Evolutionary conservation across 1,139 yeast species (phyloP), one percentile per base, ranked within the genome.

Genomic region (Candida mesenterica): DNA sequence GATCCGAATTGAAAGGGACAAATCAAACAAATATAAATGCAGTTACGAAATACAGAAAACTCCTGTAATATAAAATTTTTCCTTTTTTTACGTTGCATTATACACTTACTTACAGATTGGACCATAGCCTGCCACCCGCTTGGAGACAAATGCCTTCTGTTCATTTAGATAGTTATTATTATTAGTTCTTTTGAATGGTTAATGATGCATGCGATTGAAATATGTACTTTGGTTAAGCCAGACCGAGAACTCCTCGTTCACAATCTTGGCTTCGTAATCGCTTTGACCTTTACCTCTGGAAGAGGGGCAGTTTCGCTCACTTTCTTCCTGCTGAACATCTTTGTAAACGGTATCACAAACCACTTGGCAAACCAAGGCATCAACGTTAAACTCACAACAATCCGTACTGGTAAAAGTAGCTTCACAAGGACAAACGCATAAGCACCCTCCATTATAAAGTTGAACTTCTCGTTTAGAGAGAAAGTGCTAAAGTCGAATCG

Each of bases 341-440:
- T 15, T 61, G 56, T 67, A 30, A 75, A 46, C 0, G 92, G 90
- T 34, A 75, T 58, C 1, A 82, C 71, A 35, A 79, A 61, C 55
- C 72, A 72, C 38, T 68, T 60, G 5, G 90, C 86, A 48, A 83
- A 79, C 68, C 72, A 69, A 2, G 95, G 95, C 60, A 85, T 84
- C 30, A 75, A 57, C 31, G 71, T 53, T 34, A 84, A 57, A 32
- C 86, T 78, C 14, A 81, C 40, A 4, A 76, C 62, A 1, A 83
- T 62, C 40, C 95, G 62, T 2, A 81, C 46, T 0, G 92, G 95
- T 46, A 82, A 59, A 44, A 68, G 43, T 39, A 68, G 65, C 53
- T 88, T 90, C 17, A 88, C 92, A 8, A 85, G 62, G 2, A 87
- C 89, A 53, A 84, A 90, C 0, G 97, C 82, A 32, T 87, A 77